Conservation (phyloP, 257 asterid genomes). For the Ophiorrhiza pumila region DNA sequence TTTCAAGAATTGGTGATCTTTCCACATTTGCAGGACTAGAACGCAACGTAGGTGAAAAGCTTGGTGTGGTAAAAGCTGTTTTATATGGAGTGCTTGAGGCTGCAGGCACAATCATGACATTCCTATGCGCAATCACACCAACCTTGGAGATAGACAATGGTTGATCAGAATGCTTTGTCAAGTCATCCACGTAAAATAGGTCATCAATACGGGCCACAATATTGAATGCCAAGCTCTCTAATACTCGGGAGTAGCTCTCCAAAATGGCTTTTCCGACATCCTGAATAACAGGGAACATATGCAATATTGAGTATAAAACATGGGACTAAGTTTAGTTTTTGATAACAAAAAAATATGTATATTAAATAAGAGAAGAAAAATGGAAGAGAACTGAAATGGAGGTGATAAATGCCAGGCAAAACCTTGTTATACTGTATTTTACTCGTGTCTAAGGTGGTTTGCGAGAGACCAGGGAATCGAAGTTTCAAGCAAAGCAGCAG, state of each 20-base stretch:
- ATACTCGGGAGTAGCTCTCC: slow-evolving; percentile 83
- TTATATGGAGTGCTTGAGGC: slow-evolving; percentile 33
- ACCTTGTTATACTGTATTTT: slow-evolving; percentile 85
- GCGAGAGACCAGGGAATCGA: slow-evolving; percentile 79
- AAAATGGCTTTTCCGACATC: slow-evolving; percentile 77
- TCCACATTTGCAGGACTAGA: slow-evolving; percentile 43
- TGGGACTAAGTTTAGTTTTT: neutral
- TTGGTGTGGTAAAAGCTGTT: slow-evolving; percentile 52
- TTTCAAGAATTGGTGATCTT: slow-evolving; percentile 26
- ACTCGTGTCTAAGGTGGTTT: slow-evolving; percentile 69
- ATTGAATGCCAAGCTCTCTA: slow-evolving; percentile 82
- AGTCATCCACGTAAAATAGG: slow-evolving; percentile 66
- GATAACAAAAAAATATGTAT: neutral
- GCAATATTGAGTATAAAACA: neutral
- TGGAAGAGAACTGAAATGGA: neutral
- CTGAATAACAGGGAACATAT: slow-evolving; percentile 24
- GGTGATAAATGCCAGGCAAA: neutral
- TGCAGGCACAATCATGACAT: slow-evolving; percentile 31
- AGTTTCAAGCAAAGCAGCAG: slow-evolving; percentile 61
- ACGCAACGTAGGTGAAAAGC: slow-evolving; percentile 43
- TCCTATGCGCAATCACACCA: slow-evolving; percentile 41
- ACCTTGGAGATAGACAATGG: slow-evolving; percentile 52
- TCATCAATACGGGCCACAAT: slow-evolving; percentile 72
- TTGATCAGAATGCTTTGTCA: slow-evolving; percentile 66
- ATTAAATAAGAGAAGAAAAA: neutral